Base-by-base conservation (phyloP, 1,284 basidiomycete genomes). In the Butyriboletus appendiculatus region DNA sequence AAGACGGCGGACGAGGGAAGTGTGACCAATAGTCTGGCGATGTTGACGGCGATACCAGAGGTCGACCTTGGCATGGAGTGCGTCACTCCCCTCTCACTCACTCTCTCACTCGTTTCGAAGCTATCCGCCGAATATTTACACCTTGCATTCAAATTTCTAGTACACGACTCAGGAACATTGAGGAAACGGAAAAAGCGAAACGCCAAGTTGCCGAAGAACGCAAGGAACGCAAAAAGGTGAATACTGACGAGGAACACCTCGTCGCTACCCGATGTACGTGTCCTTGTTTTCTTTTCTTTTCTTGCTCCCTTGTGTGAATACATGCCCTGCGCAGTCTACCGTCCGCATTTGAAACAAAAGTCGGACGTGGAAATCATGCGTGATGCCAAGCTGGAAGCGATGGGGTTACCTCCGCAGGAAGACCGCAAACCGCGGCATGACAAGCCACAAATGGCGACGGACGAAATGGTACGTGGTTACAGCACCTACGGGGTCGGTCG, bases 41-140 rank as follows among this genome's bases (percentile, higher is more conserved):
- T 98, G 96, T 78, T 99, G 53, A 96, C 93, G 14, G 93, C 92
- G 32, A 95, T 99, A 61, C 96, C 96, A 0, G 96, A 98, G 68
- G 92, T 98, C 5, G 96, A 99, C 71, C 77, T 99, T 6, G 96
- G 96, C 52, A 98, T 98, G 88, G 95, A 98, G 94, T 96, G 65
- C 64, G 91, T 84, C 35, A 1, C 34, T 15, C 16, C 3, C 11
- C 12, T 6, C 2, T n/a, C 16, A 3, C 9, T 20, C 28, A 45
- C 24, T 15, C 11, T 26, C 7, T 26, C 1, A 3, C 12, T 24
- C 11, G 11, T 47, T 52, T 43, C n/a, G 38, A 47, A 33, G 28
- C n/a, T 15, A 18, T 24, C 24, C 10, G 33, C 24, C 22, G 32
- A 15, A 34, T 2, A 8, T 32, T 18, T 49, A 22, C 26, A 7